Evolutionary conservation across 257 asterid species (phyloP), one percentile per base, ranked within the genome.

Genomic region (Catharanthus roseus): DNA sequence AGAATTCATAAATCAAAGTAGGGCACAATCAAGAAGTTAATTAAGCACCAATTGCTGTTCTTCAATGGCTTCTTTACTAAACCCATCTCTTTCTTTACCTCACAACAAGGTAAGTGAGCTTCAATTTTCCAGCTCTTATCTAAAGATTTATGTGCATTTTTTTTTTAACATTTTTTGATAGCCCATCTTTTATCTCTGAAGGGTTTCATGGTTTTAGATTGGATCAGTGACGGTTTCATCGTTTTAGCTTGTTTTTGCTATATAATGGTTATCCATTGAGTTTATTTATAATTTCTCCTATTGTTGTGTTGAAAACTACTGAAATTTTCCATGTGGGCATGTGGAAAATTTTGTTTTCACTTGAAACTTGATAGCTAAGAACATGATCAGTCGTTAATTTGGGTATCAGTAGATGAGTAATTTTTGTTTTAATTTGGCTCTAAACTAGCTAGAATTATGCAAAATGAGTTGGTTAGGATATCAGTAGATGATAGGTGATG

Each of bases 21-120:
- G 11, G 23, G 12, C 41, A 33, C 16, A 61, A 13, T 41, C 38
- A n/a, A 13, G 34, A 66, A 19, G 34, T 42, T 44, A 36, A 36
- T 18, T 50, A 58, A 50, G 44, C 41, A 44, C 44, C 33, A 6
- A 45, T 26, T 13, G 51, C 47, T 66, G 29, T 26, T 62, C 53
- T 49, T 38, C 72, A 75, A 89, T 87, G 96, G 93, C 93, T 82
- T 85, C 89, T 82, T 78, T 89, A 41, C 80, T 82, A 67, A 81
- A 57, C 79, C 84, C 91, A 72, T 75, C 87, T 60, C 81, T 81
- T 49, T 81, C 77, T 69, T 73, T 82, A 66, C 85, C 81, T 54
- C 71, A 65, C 44, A 82, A 74, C 78, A 84, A 87, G 89, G 90
- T 86, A 38, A 38, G 8, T 79, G 57, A n/a, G n/a, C 28, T 4